Conservation (phyloP, 129 eudicot genomes). For the Centella asiatica region DNA sequence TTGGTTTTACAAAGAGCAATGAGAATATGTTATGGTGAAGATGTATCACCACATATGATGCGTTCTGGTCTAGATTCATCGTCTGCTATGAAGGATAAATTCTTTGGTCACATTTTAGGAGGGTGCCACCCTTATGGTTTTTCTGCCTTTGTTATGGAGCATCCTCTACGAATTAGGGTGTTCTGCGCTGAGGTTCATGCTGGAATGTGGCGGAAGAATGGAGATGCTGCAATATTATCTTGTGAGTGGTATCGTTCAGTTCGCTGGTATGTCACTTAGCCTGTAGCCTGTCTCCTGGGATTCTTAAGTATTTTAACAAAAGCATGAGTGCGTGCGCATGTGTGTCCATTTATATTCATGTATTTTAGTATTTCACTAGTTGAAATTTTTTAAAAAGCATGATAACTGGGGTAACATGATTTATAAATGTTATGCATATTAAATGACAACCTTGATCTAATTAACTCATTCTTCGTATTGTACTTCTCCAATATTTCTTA, state of each 20-base stretch:
- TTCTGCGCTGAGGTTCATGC: conserved; percentile 96
- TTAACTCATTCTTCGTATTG: too few species aligned
- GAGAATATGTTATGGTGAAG: conserved; percentile 58
- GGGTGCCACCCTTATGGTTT: conserved; percentile 89
- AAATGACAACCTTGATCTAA: too few species aligned
- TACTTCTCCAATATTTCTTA: too few species aligned
- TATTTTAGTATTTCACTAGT: too few species aligned
- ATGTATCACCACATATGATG: conserved; percentile 15
- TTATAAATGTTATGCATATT: too few species aligned
- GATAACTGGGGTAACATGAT: too few species aligned
- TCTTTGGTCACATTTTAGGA: conserved; percentile 57
- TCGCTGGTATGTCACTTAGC: conserved; percentile 99
- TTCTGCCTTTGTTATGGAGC: conserved; percentile 90
- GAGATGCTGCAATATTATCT: conserved; percentile 79
- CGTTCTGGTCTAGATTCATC: conserved; percentile 21
- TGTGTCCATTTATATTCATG: too few species aligned
- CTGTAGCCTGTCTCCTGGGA: too few species aligned
- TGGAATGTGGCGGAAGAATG: conserved; percentile 97
- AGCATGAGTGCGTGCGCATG: too few species aligned
- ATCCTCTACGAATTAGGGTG: conserved; percentile 82
- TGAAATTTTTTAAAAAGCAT: too few species aligned
- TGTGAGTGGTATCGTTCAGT: conserved; percentile 91
- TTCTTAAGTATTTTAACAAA: too few species aligned
- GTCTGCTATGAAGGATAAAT: conserved; percentile 33
- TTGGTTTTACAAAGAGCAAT: conserved; percentile 64